Evolutionary conservation across 2,329 filamentous ascomycete genomes (phyloP), one percentile per base, ranked within the genome.

Genomic region (Metarhizium guizhouense): DNA sequence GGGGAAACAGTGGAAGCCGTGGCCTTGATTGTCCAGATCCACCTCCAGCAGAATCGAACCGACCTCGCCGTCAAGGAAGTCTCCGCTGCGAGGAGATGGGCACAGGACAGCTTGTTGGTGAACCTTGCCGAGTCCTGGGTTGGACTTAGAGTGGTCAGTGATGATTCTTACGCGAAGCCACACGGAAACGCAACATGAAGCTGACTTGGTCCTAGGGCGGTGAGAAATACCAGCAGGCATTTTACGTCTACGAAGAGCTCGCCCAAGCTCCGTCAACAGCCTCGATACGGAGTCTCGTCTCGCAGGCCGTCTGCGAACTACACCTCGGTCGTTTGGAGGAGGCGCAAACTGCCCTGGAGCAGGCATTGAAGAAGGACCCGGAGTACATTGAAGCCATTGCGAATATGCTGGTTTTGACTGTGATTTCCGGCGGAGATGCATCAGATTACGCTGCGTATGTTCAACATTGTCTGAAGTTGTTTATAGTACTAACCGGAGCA

Each of bases 81-180:
- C 42, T 77, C 85, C 53, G 84, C 87, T 40, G 94, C 94, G 40
- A 84, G 92, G 69, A 83, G 90, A 72, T 97, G 93, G 89, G 94
- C 93, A 7, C 93, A 99, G 73, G 94, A 97, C 69, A 95, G 87
- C 63, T 76, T 97, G 43, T 77, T 97, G 52, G 90, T 97, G 61
- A 97, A 99, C 72, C 74, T 99, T 61, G 92, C 92, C 7, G 94
- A 99, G 74, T 90, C 90, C 7, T 99, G 93, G 94, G 88, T 96
- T 60, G 92, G 91, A 32, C 73, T 97, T 71, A 81, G 94, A 70
- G 77, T 93, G 72, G 90, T 94, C 81, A 59, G 69, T 38, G 48
- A n/a, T 6, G 14, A 14, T 29, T 40, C 2, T 2, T 13, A 16
- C n/a, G 16, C 6, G 30, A 18, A 43, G 5, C 20, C 25, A 25